A percentile compares a stretch with the other conserved stretches of the same genome.
Evolutionary conservation across 345 rosid species (phyloP).

Genomic region (Litchi chinensis): DNA sequence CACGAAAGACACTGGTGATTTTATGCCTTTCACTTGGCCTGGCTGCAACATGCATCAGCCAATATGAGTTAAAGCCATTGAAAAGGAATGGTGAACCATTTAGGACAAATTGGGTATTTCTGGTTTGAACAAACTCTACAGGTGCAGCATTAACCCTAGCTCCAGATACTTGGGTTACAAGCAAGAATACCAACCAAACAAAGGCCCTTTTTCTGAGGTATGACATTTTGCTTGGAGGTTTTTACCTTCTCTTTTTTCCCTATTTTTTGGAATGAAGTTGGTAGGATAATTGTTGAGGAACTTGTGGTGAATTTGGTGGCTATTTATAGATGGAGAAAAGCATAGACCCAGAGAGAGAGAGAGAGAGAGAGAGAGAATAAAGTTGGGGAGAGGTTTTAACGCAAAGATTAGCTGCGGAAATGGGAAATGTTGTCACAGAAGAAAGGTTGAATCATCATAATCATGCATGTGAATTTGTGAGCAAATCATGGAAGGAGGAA

Average conservation of each 20-base stretch:
- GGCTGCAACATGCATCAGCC: conserved; percentile 48
- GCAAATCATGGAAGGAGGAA: background rate
- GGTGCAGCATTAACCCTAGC: conserved; percentile 5
- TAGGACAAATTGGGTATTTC: conserved; percentile 33
- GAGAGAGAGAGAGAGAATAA: background rate
- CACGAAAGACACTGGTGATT: conserved; percentile 32
- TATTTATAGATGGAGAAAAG: background rate
- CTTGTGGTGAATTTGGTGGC: background rate
- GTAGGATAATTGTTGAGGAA: background rate
- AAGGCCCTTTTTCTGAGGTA: conserved; percentile 1
- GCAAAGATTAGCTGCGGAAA: background rate
- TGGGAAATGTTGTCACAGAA: background rate
- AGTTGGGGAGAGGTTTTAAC: background rate
- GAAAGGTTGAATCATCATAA: background rate
- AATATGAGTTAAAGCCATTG: conserved; percentile 57
- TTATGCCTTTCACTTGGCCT: conserved; percentile 30
- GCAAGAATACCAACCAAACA: conserved; percentile 5
- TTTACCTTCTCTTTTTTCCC: background rate
- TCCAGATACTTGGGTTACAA: conserved; percentile 15
- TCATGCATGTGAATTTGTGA: conserved; percentile 8
- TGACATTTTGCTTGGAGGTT: conserved; percentile 17
- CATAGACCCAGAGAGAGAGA: background rate
- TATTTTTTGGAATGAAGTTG: background rate
- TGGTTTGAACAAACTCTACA: conserved; percentile 31
- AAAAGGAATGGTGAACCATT: conserved; percentile 44